Evolutionary conservation across 306 rosid species (phyloP), one percentile per base, ranked within the genome.

Genomic region (Sophora flavescens): DNA sequence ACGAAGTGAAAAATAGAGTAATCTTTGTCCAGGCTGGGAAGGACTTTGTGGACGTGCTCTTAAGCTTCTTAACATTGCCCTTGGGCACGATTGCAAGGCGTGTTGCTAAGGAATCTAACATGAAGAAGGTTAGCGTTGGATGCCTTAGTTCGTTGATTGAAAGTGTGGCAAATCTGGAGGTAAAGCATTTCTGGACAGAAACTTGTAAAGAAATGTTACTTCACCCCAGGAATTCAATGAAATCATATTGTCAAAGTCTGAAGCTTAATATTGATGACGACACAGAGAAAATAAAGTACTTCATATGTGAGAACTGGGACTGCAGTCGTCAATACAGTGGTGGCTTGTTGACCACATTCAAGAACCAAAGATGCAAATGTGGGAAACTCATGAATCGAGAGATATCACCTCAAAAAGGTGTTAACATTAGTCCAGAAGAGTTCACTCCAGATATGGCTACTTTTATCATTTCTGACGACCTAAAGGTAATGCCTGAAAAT

Each of bases 1-100:
- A 74, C 11, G 7, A 56, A 33, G 52, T 26, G 16, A 0, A 22
- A 6, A 0, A 41, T 0, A 41, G 38, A 32, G 88, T 72, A 3
- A 12, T 84, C 0, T 77, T 63, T 33, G 88, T 78, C 0, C 79
- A 78, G 26, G 83, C 63, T 0, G 72, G 78, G 3, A 81, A 77
- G 36, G 83, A 60, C 9, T 54, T 78, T 0, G 41, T 67, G 12
- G 72, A 66, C 2, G 72, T 32, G 28, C 65, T 74, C 3, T 48
- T 81, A 5, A 62, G 14, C 32, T 48, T 85, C 4, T 61, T 85
- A 6, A 68, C 84, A 0, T 4, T 71, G 22, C 80, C 82, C n/a
- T 4, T 77, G 1, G 85, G 81, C 8, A 52, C 81, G 0, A 48
- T 77, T 22, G 58, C 58, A 4, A 45, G 58, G n/a, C 36, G 45